Conservation (phyloP, 1,284 basidiomycete genomes). For the Fomitopsis betulina region DNA sequence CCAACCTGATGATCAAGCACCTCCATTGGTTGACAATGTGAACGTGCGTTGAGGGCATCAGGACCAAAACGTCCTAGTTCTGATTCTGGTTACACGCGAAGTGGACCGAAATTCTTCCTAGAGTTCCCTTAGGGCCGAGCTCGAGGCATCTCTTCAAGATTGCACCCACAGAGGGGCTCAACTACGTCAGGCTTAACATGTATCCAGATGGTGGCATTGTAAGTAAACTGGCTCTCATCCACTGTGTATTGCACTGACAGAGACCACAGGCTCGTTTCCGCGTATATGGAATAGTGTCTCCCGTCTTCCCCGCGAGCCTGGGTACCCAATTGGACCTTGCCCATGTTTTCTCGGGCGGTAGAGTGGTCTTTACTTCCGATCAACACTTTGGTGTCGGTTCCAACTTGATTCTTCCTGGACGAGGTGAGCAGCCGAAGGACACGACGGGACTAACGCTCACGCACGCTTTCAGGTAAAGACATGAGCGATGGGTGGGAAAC, state of each 20-base stretch:
- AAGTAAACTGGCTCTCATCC: slow-evolving; percentile 27
- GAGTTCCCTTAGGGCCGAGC: slow-evolving; percentile 73
- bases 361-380: slow-evolving; percentile 78
- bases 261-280: slow-evolving; percentile 74
- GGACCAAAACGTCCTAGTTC: not conserved
- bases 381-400: slow-evolving; percentile 93
- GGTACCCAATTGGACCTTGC: slow-evolving; percentile 74
- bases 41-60: slow-evolving; percentile 40
- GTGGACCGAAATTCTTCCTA: slow-evolving; percentile 84
- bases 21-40: slow-evolving; percentile 40
- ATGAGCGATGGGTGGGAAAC: slow-evolving; percentile 99
- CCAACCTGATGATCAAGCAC: slow-evolving; percentile 38
- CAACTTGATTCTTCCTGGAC: slow-evolving; percentile 88
- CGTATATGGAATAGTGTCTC: slow-evolving; percentile 77
- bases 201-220: slow-evolving; percentile 97
- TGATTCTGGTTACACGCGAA: slow-evolving; percentile 24
- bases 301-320: slow-evolving; percentile 54
- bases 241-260: slow-evolving; percentile 4
- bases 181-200: slow-evolving; percentile 91
- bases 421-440: slow-evolving; percentile 42
- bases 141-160: slow-evolving; percentile 85
- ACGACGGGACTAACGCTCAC: slow-evolving; percentile 1
- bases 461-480: slow-evolving; percentile 48
- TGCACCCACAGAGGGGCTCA: slow-evolving; percentile 49
- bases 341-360: slow-evolving; percentile 86